Conservation (phyloP, 116 monocot species). For the Dioscorea cayenensis region DNA sequence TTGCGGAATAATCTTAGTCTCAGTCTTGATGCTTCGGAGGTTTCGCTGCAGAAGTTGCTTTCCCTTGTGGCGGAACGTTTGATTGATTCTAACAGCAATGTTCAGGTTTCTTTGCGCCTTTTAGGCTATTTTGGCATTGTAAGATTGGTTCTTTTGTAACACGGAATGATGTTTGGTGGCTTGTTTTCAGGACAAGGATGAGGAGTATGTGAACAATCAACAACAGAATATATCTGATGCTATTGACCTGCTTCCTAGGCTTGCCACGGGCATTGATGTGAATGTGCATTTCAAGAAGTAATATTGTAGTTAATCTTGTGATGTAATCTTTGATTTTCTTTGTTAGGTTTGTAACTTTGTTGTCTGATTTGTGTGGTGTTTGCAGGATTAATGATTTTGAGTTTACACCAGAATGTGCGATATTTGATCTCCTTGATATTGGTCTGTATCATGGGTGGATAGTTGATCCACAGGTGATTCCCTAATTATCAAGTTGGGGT, state of each 20-base stretch:
- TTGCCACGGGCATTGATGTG: constrained; percentile 90
- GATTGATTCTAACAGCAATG: constrained; percentile 79
- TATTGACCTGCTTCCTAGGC: constrained; percentile 83
- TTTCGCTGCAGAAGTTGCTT: constrained; percentile 73
- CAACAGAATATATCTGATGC: constrained; percentile 92
- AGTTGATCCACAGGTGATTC: constrained; percentile 10
- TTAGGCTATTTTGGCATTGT: background rate
- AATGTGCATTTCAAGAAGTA: constrained; percentile 93
- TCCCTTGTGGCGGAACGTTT: constrained; percentile 75
- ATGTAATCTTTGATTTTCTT: background rate
- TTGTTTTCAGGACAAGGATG: constrained; percentile 53
- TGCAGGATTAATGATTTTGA: constrained; percentile 15
- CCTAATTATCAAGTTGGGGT: background rate
- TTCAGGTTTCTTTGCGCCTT: constrained; percentile 39
- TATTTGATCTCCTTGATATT: constrained; percentile 15
- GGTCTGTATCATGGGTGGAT: constrained; percentile 16
- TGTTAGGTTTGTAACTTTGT: background rate
- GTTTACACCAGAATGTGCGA: constrained; percentile 7
- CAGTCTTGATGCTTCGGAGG: constrained; percentile 55
- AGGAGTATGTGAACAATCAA: constrained; percentile 74
- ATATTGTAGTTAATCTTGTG: background rate
- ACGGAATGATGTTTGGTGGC: constrained; percentile 4
- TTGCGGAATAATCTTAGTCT: constrained; percentile 65
- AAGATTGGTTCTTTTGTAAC: background rate
- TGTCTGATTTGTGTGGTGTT: background rate